phyloP scores from a whole-genome alignment of 2,329 filamentous ascomycete species.

The Exophiala xenobiotica region DNA sequence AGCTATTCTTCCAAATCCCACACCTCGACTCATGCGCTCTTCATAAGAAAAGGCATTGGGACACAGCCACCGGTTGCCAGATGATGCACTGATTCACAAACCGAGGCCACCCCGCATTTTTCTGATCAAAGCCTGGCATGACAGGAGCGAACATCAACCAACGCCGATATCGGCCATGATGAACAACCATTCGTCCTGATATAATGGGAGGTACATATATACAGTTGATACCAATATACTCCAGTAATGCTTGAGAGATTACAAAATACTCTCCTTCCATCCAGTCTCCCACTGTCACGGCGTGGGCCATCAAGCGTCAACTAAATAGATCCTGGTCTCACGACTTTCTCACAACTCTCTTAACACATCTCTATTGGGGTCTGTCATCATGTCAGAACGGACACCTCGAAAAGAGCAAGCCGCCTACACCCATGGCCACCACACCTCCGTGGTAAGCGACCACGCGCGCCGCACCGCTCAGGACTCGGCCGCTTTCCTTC shows the following conservation, averaged over 20 bases:
- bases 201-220: no score
- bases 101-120: neutral
- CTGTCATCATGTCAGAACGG: no score
- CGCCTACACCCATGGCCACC: slow-evolving; percentile 42
- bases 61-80: no score
- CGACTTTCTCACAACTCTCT: no score
- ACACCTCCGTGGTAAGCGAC: slow-evolving; percentile 37
- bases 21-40: no score
- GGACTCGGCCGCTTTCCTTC: slow-evolving; percentile 41
- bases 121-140: neutral
- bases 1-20: no score
- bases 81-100: neutral
- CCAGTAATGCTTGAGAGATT: neutral
- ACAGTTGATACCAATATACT: neutral
- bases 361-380: no score
- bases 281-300: no score
- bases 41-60: no score
- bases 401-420: slow-evolving; percentile 22
- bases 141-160: neutral
- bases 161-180: slow-evolving; percentile 8
- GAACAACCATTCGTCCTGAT: no score
- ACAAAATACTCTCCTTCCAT: neutral
- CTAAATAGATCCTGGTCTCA: no score
- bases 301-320: no score
- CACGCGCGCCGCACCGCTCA: slow-evolving; percentile 37